Evolutionary conservation across 2,329 filamentous ascomycete species (phyloP).

Genomic region (Ophiocordyceps camponoti-saundersi): DNA sequence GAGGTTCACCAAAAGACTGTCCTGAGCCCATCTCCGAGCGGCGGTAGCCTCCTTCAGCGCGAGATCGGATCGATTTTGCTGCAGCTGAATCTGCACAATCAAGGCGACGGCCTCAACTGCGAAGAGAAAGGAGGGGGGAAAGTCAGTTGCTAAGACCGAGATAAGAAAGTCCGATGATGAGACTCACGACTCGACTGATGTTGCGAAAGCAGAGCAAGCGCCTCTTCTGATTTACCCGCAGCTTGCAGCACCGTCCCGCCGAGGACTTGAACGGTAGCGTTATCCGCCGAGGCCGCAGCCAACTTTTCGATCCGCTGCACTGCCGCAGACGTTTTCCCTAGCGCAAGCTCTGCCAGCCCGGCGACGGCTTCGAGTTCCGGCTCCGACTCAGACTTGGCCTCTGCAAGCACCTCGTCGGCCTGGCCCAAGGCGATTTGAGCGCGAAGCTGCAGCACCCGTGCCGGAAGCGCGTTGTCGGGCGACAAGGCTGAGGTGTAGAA

Average conservation of each 20-base stretch:
- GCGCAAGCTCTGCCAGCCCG: conserved; percentile 51
- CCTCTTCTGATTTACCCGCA: conserved; percentile 70
- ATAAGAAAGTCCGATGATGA: neutral
- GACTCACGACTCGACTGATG: conserved; percentile 73
- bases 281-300: conserved; percentile 49
- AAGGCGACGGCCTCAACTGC: conserved; percentile 62
- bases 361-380: conserved; percentile 64
- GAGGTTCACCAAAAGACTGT: conserved; percentile 82
- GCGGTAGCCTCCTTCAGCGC: conserved; percentile 77
- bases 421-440: conserved; percentile 72
- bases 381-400: conserved; percentile 46
- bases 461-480: conserved; percentile 57
- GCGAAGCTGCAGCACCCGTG: conserved; percentile 63
- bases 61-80: conserved; percentile 81
- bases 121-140: conserved; percentile 9
- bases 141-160: neutral
- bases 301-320: conserved; percentile 49
- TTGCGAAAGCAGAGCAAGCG: conserved; percentile 58
- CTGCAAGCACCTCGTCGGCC: conserved; percentile 52
- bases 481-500: conserved; percentile 72
- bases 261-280: conserved; percentile 64
- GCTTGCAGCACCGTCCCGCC: conserved; percentile 69
- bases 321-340: conserved; percentile 45
- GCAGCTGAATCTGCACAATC: conserved; percentile 80
- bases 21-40: conserved; percentile 87